phyloP scores from a whole-genome alignment of 2,329 filamentous ascomycete species.

The Apiospora arundinis region DNA sequence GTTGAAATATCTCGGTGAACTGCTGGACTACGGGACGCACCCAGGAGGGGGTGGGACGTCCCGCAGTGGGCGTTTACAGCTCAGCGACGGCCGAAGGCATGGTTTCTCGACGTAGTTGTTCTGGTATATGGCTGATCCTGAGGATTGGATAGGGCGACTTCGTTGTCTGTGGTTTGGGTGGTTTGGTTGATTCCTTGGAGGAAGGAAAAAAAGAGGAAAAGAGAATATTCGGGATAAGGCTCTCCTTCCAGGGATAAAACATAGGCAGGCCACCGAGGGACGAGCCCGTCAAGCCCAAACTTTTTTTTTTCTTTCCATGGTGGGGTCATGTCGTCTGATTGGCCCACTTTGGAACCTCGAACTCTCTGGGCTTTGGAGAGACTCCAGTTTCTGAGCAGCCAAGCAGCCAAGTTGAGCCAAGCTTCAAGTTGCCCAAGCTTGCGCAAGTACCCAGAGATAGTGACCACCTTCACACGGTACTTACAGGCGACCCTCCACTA shows the following conservation, averaged over 20 bases:
- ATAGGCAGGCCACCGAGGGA: constrained; percentile 22
- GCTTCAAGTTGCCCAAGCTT: too few species aligned
- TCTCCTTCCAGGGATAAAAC: constrained; percentile 35
- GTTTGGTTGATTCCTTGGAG: constrained; percentile 42
- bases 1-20: constrained; percentile 76
- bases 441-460: background rate
- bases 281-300: constrained; percentile 28
- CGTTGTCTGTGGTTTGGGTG: constrained; percentile 62
- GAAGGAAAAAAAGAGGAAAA: constrained; percentile 34
- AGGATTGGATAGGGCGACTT: constrained; percentile 62
- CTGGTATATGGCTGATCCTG: constrained; percentile 41
- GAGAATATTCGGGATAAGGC: constrained; percentile 1
- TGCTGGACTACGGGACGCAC: constrained; percentile 82
- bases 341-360: constrained; percentile 25
- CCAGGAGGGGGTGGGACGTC: constrained; percentile 58
- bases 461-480: constrained; percentile 1
- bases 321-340: constrained; percentile 37
- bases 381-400: too few species aligned
- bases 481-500: background rate
- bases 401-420: too few species aligned
- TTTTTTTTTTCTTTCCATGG: constrained; percentile 34
- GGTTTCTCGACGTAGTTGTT: constrained; percentile 73
- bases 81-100: constrained; percentile 83
- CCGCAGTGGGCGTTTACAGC: constrained; percentile 92
- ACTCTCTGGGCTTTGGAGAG: constrained; percentile 20